These are phyloP conservation scores for Calonectria pauciramosa DNA, from an alignment of 2,329 filamentous ascomycete genomes.

Conservation along the genomic window DNA sequence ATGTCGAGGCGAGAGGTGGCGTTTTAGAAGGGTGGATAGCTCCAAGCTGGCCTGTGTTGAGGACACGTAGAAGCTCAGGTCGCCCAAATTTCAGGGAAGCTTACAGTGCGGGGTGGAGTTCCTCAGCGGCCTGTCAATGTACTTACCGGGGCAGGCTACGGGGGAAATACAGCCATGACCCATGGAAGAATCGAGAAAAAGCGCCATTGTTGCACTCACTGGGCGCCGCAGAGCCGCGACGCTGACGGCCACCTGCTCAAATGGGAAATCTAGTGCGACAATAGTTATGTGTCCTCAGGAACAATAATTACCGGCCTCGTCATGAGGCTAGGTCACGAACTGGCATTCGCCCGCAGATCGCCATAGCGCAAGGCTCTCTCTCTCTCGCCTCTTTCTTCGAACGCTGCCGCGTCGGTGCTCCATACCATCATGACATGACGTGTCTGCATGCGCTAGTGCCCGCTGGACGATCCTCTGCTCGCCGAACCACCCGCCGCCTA, in stretches of 20 bases:
- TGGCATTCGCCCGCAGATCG: not conserved
- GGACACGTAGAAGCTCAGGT: conserved; percentile 52
- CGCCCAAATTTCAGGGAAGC: conserved; percentile 46
- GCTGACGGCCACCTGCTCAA: conserved; percentile 25
- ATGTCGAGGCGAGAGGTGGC: conserved; percentile 38
- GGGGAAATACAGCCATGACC: conserved; percentile 25
- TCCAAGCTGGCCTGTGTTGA: conserved; percentile 44
- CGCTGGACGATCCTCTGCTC: not conserved
- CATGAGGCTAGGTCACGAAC: not conserved
- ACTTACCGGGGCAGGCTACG: conserved; percentile 24
- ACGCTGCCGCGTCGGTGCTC: not conserved
- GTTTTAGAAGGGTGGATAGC: conserved; percentile 47
- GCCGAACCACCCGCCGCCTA: not conserved
- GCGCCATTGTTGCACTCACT: conserved; percentile 14
- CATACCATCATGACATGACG: not conserved
- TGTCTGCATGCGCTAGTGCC: conserved; percentile 5
- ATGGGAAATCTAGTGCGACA: conserved; percentile 19
- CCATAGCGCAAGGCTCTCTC: not conserved
- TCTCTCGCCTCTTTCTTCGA: not conserved
- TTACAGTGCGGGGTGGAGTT: conserved; percentile 38
- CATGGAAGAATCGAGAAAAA: conserved; percentile 43
- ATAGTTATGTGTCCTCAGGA: not conserved
- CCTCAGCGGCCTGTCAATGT: conserved; percentile 29
- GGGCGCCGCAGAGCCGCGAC: conserved; percentile 22
- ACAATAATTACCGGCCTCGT: not conserved